These are phyloP conservation scores for Venturia nashicola DNA, from an alignment of 2,329 filamentous ascomycete species.

Conservation along the genomic window DNA sequence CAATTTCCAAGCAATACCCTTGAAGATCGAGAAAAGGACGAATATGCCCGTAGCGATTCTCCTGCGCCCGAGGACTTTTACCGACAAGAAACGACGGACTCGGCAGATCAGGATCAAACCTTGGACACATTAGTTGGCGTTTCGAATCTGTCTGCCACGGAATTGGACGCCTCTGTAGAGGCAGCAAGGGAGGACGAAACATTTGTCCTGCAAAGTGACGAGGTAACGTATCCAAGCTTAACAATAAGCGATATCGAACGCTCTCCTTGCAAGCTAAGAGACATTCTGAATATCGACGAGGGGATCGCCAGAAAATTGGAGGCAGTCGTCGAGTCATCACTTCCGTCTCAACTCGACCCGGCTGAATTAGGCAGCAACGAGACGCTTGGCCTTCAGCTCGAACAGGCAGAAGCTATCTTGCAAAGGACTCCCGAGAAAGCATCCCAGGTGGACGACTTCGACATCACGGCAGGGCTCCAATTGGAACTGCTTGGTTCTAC, in stretches of 20 bases:
- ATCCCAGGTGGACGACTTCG: not conserved
- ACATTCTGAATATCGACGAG: not conserved
- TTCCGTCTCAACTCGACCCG: not conserved
- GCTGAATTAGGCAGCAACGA: conserved; percentile 2
- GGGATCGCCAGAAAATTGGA: not conserved
- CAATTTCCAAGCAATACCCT: not conserved
- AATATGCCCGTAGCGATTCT: not conserved
- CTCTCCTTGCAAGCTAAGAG: not conserved
- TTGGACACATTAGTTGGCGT: not conserved
- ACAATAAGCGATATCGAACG: not conserved
- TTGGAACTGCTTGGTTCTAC: not conserved
- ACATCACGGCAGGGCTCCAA: not conserved
- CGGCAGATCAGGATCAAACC: not conserved
- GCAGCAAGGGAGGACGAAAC: not conserved
- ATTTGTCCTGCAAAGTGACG: not conserved
- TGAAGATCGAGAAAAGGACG: not conserved
- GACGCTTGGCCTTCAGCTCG: not conserved
- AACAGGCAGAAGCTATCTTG: conserved; percentile 2
- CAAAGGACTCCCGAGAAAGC: not conserved
- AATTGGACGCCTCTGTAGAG: not conserved
- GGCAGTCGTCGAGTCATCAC: not conserved
- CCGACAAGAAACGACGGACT: not conserved
- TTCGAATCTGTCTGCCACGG: not conserved
- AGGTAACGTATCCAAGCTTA: not conserved
- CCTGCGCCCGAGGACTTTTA: not conserved